Conservation (phyloP, 805 yeast genomes). For the Lipomyces spencermartinsiae region DNA sequence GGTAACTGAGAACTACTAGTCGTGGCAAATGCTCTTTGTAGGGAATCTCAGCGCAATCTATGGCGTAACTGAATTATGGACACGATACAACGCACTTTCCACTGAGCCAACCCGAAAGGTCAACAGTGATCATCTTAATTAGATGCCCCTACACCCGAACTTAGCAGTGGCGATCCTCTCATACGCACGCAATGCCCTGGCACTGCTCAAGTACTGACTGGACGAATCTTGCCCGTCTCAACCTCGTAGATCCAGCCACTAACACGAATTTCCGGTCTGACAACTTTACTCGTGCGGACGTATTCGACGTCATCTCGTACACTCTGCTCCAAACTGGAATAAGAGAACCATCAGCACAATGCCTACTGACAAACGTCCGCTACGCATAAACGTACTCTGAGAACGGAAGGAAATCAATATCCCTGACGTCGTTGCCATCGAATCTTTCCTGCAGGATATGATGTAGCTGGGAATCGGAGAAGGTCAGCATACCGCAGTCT, state of each 20-base stretch:
- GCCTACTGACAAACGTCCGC: background rate
- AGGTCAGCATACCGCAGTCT: constrained; percentile 39
- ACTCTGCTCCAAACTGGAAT: constrained; percentile 30
- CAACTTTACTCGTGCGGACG: constrained; percentile 26
- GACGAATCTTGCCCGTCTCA: constrained; percentile 32
- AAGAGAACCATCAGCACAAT: background rate
- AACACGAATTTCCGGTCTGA: constrained; percentile 25
- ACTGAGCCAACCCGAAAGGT: too few species aligned
- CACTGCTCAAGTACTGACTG: background rate
- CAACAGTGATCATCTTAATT: too few species aligned
- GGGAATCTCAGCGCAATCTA: too few species aligned
- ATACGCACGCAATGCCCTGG: background rate
- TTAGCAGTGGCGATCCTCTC: background rate
- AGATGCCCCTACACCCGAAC: background rate
- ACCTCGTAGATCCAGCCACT: constrained; percentile 35
- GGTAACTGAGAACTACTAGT: too few species aligned
- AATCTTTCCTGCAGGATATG: constrained; percentile 24
- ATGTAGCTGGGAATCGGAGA: constrained; percentile 27
- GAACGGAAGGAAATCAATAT: constrained; percentile 31
- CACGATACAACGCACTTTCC: too few species aligned
- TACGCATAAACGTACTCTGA: constrained; percentile 22
- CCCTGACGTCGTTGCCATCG: constrained; percentile 15
- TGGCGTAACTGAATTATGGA: too few species aligned
- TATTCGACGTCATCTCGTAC: constrained; percentile 30
- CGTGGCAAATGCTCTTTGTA: too few species aligned